These are phyloP conservation scores for Monilinia polystroma DNA, from an alignment of 2,329 filamentous ascomycete species.

Conservation along the genomic window DNA sequence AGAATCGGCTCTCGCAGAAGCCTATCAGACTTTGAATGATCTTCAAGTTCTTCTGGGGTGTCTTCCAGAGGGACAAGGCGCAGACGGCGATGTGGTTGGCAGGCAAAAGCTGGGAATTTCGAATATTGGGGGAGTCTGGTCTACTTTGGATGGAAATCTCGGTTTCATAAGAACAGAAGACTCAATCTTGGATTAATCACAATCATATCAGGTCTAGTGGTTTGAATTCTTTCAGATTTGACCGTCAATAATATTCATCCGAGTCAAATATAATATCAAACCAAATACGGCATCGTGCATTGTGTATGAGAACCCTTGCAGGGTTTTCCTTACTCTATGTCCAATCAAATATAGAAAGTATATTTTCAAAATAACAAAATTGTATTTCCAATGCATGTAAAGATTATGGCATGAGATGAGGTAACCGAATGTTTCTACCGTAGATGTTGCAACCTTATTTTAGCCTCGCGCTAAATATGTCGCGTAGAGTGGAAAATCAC, in stretches of 20 bases:
- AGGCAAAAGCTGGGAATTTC: slow-evolving; percentile 12
- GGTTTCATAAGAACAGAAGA: slow-evolving; percentile 36
- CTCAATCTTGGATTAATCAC: slow-evolving; percentile 5
- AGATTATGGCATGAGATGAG: background rate
- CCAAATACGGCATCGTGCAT: background rate
- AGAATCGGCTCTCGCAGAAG: slow-evolving; percentile 54
- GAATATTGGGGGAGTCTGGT: slow-evolving; percentile 35
- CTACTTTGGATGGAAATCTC: slow-evolving; percentile 37
- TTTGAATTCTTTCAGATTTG: background rate
- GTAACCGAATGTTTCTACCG: background rate
- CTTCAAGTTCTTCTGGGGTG: slow-evolving; percentile 50
- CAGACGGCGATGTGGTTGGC: slow-evolving; percentile 2
- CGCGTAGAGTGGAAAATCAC: slow-evolving; percentile 24
- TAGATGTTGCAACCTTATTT: background rate
- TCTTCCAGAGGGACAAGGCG: slow-evolving; percentile 17
- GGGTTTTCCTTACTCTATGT: background rate
- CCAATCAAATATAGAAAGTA: too few relatives aligned
- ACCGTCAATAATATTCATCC: background rate
- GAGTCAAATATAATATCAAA: background rate
- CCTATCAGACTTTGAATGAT: slow-evolving; percentile 51
- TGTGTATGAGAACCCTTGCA: background rate
- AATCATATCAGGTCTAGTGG: background rate
- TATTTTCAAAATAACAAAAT: background rate
- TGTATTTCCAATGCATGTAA: background rate
- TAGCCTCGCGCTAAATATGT: slow-evolving; percentile 17